Evolutionary conservation across 1,284 basidiomycete species (phyloP), one percentile per base, ranked within the genome.

Genomic region (Sporisorium iseilematis-ciliati): DNA sequence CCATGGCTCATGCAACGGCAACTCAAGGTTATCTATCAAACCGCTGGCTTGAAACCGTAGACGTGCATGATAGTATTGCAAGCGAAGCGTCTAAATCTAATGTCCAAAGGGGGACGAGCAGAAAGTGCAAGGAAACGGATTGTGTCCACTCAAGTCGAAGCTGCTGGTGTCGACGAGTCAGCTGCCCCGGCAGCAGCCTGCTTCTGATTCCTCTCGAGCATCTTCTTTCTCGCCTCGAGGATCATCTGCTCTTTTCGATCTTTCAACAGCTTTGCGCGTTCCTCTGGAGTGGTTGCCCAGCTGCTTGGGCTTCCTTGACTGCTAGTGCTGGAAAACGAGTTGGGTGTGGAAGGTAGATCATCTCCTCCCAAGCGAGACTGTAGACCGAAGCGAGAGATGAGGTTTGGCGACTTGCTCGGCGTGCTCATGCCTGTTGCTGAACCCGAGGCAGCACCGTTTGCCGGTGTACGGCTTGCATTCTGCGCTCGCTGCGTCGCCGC

Each of bases 221-320:
- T 58, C 61, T 76, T 76, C 46, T 40, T 67, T 23, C 74, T 64
- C 2, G 74, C 74, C 25, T 76, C 68, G 7, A 76, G 45, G 29
- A 77, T 72, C 77, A 75, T 80, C 53, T 70, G 57, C 59, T 73
- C 71, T 66, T 80, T 79, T 14, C 77, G 51, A 54, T 75, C 75
- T 54, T 66, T 65, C 38, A 79, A 65, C 42, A 63, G 51, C 67
- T 59, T 72, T 7, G 65, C 69, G 7, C 77, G 55, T 29, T 71
- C 78, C 23, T 73, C 70, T 14, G 68, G 58, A 1, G 71, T 68
- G n/a, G 57, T 56, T 1, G 70, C 77, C 77, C 76, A 78, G 49
- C 69, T 59, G 46, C 56, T 61, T 7, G 71, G 55, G 23, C 68
- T 71, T 31, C 63, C 62, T n/a, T 57, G 62, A 31, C 58, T 65